Base-by-base conservation (phyloP, 2,329 filamentous ascomycete species). In the Fusarium sarcochroum region DNA sequence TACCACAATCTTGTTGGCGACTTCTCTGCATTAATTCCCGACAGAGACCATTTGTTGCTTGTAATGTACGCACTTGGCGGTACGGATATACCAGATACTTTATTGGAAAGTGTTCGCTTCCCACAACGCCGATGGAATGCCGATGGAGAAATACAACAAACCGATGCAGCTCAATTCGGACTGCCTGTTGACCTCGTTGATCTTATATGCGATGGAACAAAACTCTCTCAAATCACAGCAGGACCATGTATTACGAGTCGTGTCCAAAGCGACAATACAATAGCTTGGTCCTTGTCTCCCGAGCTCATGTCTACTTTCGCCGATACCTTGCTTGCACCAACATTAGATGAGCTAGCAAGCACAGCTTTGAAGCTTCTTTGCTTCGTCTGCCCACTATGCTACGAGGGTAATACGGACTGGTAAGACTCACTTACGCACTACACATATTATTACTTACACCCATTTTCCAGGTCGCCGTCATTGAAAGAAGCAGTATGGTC, bases 381-480 rank as follows among this genome's bases (percentile, higher is more conserved):
- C 27, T 77, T 74, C 49, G 58, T 63, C 9, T 75, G 70, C 10
- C 76, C 76, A 6, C 63, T 70, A 13, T 74, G 70, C 20, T 76
- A 73, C 25, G 74, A 77, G 41, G 76, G 76, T 1, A 75, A 76
- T 14, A 66, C 53, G 1, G 55, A 62, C 40, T 78, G 76, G 76
- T 76, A 72, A 21, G 65, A 15, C 1, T 15, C 3, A 6, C n/a
- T 4, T 21, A 9, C 6, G 9, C 20, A 2, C 7, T 7, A 11
- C 8, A 2, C 6, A 2, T 2, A 10, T 7, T 3, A 11, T 1
- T 11, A 5, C 9, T 23, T 14, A 17, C 41, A 44, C 2, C 51
- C 10, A 5, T 10, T 5, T 13, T 13, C 3, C 32, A 75, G 75
- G 74, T 70, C 71, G 9, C 42, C 57, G 1, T 53, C 58, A 7